Base-by-base conservation (phyloP, 805 yeast genomes). In the Lipomyces yamadae region DNA sequence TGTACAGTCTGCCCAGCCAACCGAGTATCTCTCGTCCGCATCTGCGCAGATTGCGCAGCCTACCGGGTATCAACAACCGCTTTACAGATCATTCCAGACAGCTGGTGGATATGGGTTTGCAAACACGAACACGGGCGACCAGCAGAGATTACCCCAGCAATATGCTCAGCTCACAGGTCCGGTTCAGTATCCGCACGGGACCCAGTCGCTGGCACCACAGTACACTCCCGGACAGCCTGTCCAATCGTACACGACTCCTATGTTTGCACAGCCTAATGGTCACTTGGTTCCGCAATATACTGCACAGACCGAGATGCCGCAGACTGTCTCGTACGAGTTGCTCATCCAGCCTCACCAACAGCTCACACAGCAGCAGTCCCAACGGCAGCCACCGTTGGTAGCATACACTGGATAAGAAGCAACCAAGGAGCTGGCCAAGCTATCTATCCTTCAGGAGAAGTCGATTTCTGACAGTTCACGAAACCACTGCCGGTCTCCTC, bases 321-420 rank as follows among this genome's bases (percentile, higher is more conserved):
- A n/a, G 53, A 15, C 53, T 13, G 10, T 15, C 29, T 29, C 29
- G 13, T 8, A 45, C 35, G 29, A 42, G 33, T 34, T 58, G 33
- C 24, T 24, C n/a, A n/a, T 24, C 11, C 55, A 52, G 55, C 66
- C 15, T n/a, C 39, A 53, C 32, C 62, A 63, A 50, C 58, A 45
- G 29, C 37, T 56, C 30, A 66, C 54, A 5, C 61, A 60, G 48
- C 70, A 65, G 48, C 72, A 45, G 34, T 56, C 67, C 39, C 66
- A 63, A 30, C 61, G 57, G 11, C 60, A 55, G 35, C 65, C 60
- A 24, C 48, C 48, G n/a, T 42, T 42, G 48, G 48, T n/a, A 3
- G 48, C 48, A 13, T 42, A 42, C 29, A 15, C 1, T n/a, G 48
- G 29, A 18, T 42, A 42, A 42, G 48, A 42, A 42, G 24, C n/a